Evolutionary conservation across 306 rosid genomes (phyloP), one percentile per base, ranked within the genome.

Genomic region (Trifolium subterraneum): DNA sequence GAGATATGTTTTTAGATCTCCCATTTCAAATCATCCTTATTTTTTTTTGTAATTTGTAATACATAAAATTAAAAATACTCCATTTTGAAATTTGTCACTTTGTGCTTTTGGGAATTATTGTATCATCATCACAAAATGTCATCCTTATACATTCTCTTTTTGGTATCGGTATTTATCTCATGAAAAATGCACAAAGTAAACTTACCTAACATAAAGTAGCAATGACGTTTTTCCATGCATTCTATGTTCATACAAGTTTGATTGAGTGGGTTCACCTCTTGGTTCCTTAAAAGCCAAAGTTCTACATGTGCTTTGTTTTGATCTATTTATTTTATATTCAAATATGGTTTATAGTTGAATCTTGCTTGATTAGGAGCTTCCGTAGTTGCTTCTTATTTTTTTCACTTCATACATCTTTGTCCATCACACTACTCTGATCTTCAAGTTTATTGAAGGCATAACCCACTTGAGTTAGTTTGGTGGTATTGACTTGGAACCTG

Each of bases 21-120:
- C n/a, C n/a, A n/a, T n/a, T n/a, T n/a, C n/a, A n/a, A n/a, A n/a
- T n/a, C n/a, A n/a, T n/a, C n/a, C n/a, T n/a, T n/a, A n/a, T n/a
- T n/a, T n/a, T n/a, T n/a, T n/a, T n/a, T n/a, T n/a, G n/a, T n/a
- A n/a, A n/a, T n/a, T n/a, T n/a, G n/a, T n/a, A n/a, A n/a, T n/a
- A n/a, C n/a, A n/a, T n/a, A n/a, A n/a, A n/a, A n/a, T n/a, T n/a
- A n/a, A n/a, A n/a, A n/a, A n/a, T n/a, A n/a, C n/a, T n/a, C n/a
- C n/a, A 25, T n/a, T 58, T 58, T 66, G 22, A 66, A 55, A 10
- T 15, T 70, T 70, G 62, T 70, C 50, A 13, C 20, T 54, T 51
- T 3, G 14, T 10, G 2, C 3, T 35, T 33, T 18, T 33, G 48
- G 59, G 50, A 33, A 35, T 51, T 33, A 10, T n/a, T 51, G 4